Conservation (phyloP, 2,329 filamentous ascomycete genomes). For the Penicillium sp. region DNA sequence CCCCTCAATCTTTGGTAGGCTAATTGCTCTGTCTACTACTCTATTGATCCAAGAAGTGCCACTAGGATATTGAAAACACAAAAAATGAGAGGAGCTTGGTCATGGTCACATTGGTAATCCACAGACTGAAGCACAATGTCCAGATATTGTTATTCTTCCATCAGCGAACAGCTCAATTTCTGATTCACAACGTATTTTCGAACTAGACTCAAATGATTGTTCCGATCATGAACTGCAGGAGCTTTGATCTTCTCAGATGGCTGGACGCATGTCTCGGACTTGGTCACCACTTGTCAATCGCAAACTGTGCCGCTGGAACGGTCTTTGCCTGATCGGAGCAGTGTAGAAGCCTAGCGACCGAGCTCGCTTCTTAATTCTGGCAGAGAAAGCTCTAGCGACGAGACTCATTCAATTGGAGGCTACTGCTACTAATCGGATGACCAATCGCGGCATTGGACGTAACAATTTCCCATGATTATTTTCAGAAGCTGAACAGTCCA, state of each 20-base stretch:
- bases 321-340: background rate
- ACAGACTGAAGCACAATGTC: no score
- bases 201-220: no score
- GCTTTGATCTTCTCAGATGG: background rate
- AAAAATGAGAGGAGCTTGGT: no score
- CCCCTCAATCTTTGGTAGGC: no score
- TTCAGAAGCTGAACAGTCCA: constrained; percentile 40
- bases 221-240: background rate
- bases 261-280: background rate
- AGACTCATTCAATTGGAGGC: background rate
- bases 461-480: background rate
- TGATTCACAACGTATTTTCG: no score
- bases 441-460: background rate
- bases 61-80: no score
- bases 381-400: background rate
- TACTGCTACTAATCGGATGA: background rate
- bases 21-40: background rate
- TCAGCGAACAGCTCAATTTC: no score
- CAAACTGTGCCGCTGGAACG: background rate
- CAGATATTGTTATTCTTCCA: no score
- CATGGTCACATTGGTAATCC: no score
- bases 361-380: background rate
- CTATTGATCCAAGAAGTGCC: no score
- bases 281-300: background rate
- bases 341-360: background rate